Conservation (phyloP, 1,284 basidiomycete species). For the Pyrrhoderma noxium region DNA sequence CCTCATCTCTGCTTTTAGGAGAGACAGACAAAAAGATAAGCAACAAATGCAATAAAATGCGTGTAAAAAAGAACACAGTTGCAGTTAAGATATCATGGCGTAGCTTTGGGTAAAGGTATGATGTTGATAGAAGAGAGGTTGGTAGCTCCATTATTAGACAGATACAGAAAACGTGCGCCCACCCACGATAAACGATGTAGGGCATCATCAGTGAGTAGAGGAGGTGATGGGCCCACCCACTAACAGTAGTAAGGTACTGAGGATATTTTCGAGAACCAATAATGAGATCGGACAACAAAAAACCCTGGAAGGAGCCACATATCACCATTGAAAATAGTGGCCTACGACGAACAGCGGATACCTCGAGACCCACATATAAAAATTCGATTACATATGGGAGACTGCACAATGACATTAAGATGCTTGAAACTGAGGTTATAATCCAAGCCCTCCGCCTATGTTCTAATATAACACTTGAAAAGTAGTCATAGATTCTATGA, state of each 20-base stretch:
- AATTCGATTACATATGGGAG: slow-evolving; percentile 8
- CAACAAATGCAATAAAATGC: slow-evolving; percentile 2
- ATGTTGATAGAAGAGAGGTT: slow-evolving; percentile 3
- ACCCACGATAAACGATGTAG: slow-evolving; percentile 7
- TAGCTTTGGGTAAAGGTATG: slow-evolving; percentile 10
- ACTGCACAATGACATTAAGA: slow-evolving; percentile 3
- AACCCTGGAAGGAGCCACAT: slow-evolving; percentile 14
- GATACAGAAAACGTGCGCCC: slow-evolving; percentile 7
- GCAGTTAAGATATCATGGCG: slow-evolving; percentile 6
- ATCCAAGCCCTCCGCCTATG: slow-evolving; percentile 10
- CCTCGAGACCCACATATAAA: neutral
- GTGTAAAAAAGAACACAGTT: neutral
- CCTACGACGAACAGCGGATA: neutral
- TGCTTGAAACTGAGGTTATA: slow-evolving; percentile 8
- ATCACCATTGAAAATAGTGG: neutral
- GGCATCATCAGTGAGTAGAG: neutral
- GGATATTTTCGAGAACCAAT: slow-evolving; percentile 3
- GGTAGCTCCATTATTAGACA: slow-evolving; percentile 14
- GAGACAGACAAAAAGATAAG: neutral
- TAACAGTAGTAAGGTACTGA: neutral
- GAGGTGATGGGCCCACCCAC: slow-evolving; percentile 13
- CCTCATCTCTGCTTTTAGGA: neutral
- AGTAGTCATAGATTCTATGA: neutral
- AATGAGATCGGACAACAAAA: slow-evolving; percentile 12
- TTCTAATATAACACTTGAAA: neutral